Evolutionary conservation across 352 stramenopile genomes (phyloP).

Genomic region (Phytopythium ostracodes): DNA sequence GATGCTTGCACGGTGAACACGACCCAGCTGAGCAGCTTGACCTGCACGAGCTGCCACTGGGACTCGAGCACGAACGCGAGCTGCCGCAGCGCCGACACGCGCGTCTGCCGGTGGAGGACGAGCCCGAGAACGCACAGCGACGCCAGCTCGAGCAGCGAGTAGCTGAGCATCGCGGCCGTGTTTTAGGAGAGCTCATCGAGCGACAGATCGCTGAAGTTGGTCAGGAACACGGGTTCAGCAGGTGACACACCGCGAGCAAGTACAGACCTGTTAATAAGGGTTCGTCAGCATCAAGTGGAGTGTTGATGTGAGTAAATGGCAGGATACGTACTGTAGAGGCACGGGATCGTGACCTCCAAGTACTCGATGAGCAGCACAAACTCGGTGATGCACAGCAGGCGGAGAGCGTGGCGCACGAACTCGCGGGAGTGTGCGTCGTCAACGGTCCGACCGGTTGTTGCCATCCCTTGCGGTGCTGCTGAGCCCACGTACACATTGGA

Average conservation of each 20-base stretch:
- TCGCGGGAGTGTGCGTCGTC: background rate
- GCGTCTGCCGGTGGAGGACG: constrained; percentile 11
- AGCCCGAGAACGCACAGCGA: constrained; percentile 4
- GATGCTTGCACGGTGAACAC: constrained; percentile 18
- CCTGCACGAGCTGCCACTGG: constrained; percentile 18
- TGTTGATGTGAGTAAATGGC: background rate
- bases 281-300: background rate
- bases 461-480: background rate
- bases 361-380: constrained; percentile 42
- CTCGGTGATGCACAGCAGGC: constrained; percentile 33
- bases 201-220: constrained; percentile 17
- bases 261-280: constrained; percentile 14
- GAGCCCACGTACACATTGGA: no score
- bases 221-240: constrained; percentile 27
- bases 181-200: constrained; percentile 9
- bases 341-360: constrained; percentile 28
- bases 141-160: constrained; percentile 9
- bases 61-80: constrained; percentile 21
- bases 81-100: constrained; percentile 12
- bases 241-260: constrained; percentile 18
- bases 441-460: background rate
- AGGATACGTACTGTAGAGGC: constrained; percentile 25
- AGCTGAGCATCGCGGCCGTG: constrained; percentile 6
- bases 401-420: constrained; percentile 14
- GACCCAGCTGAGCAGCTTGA: constrained; percentile 19